A percentile compares a stretch with the other conserved stretches of the same genome.
phyloP scores from a whole-genome alignment of 1,284 basidiomycete species.

The Ceratobasidium sp. region DNA sequence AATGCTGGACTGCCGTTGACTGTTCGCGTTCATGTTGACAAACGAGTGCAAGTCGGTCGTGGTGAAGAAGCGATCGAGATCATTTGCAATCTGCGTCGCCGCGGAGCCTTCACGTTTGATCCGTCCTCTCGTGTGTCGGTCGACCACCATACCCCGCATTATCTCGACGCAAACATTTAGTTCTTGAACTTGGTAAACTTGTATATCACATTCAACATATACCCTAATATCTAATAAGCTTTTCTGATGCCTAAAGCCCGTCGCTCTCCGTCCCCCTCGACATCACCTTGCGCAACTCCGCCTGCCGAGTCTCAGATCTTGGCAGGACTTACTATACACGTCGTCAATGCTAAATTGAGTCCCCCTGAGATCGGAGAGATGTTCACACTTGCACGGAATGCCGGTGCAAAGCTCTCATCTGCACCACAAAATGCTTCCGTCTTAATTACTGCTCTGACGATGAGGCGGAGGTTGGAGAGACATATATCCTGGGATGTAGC shows the following conservation, averaged over 20 bases:
- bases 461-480: slow-evolving; percentile 70
- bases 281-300: slow-evolving; percentile 32
- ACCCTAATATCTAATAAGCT: slow-evolving; percentile 5
- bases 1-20: slow-evolving; percentile 35
- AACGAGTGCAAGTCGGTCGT: neutral
- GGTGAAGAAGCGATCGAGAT: slow-evolving; percentile 49
- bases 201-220: slow-evolving; percentile 4
- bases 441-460: slow-evolving; percentile 67
- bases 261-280: slow-evolving; percentile 2
- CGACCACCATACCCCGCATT: slow-evolving; percentile 4
- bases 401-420: slow-evolving; percentile 52
- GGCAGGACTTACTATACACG: slow-evolving; percentile 50
- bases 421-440: slow-evolving; percentile 63
- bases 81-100: neutral
- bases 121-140: slow-evolving; percentile 52
- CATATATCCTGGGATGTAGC: slow-evolving; percentile 69
- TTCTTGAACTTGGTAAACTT: neutral
- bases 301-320: slow-evolving; percentile 27
- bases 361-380: slow-evolving; percentile 57
- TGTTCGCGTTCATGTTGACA: slow-evolving; percentile 28
- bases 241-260: slow-evolving; percentile 18
- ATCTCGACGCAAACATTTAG: neutral
- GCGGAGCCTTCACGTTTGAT: neutral
- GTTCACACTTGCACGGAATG: slow-evolving; percentile 48
- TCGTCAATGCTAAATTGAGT: slow-evolving; percentile 68